These are phyloP conservation scores for Austroboletus sp. DNA, from an alignment of 1,284 basidiomycete species.

Conservation along the genomic window DNA sequence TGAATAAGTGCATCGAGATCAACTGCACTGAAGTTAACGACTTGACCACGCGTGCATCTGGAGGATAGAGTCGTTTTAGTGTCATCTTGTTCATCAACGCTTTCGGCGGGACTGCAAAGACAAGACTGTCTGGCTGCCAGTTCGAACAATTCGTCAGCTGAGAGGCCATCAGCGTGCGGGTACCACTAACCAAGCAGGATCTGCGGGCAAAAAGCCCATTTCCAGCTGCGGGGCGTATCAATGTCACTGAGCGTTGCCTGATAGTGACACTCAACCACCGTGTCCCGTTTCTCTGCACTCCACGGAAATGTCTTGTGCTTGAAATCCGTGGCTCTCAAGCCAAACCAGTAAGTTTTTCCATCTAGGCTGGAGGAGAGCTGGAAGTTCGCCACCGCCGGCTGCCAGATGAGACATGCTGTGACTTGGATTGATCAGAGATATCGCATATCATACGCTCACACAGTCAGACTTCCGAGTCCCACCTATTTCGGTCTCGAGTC, in stretches of 20 bases:
- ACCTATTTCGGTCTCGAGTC: neutral
- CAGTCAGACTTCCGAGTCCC: neutral
- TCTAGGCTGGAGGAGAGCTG: constrained; percentile 10
- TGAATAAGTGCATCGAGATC: constrained; percentile 56
- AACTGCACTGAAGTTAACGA: constrained; percentile 52
- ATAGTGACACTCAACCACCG: constrained; percentile 31
- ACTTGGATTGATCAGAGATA: neutral
- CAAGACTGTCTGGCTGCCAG: constrained; percentile 43
- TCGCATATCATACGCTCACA: neutral
- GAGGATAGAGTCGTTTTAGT: constrained; percentile 49
- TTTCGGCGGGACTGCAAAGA: constrained; percentile 65
- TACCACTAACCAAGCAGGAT: constrained; percentile 40
- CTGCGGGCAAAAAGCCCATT: constrained; percentile 60
- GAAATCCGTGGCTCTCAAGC: constrained; percentile 51
- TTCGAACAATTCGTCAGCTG: neutral
- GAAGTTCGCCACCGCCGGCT: neutral
- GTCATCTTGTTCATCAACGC: constrained; percentile 68
- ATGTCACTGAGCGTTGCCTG: neutral
- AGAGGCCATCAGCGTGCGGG: too few relatives aligned
- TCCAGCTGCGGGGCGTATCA: constrained; percentile 41
- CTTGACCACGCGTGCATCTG: constrained; percentile 13
- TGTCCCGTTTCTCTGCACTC: constrained; percentile 39
- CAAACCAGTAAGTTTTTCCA: constrained; percentile 54
- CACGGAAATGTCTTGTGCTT: constrained; percentile 38
- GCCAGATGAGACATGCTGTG: neutral